Evolutionary conservation across 371 early-diverging fungal species (phyloP).

Genomic region (Entomophthora muscae): DNA sequence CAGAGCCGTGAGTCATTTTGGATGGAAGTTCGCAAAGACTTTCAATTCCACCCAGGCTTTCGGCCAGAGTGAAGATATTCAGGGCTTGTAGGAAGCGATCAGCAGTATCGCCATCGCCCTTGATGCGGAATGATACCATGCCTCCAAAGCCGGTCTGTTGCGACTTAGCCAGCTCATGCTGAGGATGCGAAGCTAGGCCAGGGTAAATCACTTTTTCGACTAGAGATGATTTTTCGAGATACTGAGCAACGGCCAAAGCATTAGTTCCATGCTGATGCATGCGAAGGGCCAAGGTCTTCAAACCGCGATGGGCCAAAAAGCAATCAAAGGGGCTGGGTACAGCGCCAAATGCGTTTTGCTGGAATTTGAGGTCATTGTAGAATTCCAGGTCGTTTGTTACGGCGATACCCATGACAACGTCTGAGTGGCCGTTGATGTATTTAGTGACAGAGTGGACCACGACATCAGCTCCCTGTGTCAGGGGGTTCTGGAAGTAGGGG

Average conservation of each 20-base stretch:
- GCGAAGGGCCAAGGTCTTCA: conserved; percentile 82
- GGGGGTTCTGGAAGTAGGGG: conserved; percentile 90
- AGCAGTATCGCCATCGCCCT: conserved; percentile 43
- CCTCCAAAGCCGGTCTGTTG: conserved; percentile 73
- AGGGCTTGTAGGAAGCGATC: conserved; percentile 47
- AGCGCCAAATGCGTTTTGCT: conserved; percentile 91
- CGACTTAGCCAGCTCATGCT: conserved; percentile 59
- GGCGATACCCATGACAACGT: conserved; percentile 93
- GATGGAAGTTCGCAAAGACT: conserved; percentile 63
- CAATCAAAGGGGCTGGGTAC: conserved; percentile 96
- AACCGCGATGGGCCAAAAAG: conserved; percentile 83
- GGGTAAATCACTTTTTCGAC: conserved; percentile 71
- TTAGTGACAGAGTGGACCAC: conserved; percentile 97
- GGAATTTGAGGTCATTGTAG: conserved; percentile 58
- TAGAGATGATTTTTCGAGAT: conserved; percentile 31
- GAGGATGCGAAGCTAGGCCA: conserved; percentile 60
- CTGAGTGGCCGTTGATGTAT: conserved; percentile 96
- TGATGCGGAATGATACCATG: conserved; percentile 72
- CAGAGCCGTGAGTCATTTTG: conserved; percentile 73
- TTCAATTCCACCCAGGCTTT: conserved; percentile 77
- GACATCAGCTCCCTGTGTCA: conserved; percentile 83
- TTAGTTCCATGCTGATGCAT: conserved; percentile 82
- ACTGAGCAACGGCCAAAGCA: conserved; percentile 58
- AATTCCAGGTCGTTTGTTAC: conserved; percentile 57
- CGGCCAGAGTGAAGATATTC: conserved; percentile 62